Percentiles rank a stretch among this genome's conserved stretches.
Evolutionary conservation across 1,284 basidiomycete species (phyloP).

Genomic region (Amylostereum chailletii): DNA sequence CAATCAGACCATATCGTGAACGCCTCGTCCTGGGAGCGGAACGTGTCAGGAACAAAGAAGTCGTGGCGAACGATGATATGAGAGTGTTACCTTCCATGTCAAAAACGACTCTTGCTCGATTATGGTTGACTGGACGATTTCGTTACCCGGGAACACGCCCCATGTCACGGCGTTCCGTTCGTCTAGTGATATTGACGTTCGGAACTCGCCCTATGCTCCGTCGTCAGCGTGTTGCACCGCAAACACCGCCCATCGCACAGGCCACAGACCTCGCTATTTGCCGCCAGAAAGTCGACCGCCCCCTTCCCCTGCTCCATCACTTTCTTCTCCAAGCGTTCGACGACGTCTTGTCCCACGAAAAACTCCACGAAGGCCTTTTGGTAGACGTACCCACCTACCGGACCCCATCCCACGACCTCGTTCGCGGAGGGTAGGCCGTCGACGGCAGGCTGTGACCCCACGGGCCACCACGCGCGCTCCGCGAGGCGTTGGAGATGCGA

Average conservation of each 20-base stretch:
- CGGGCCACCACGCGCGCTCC: slow-evolving; percentile 82
- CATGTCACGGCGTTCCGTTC: slow-evolving; percentile 96
- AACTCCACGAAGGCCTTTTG: slow-evolving; percentile 99
- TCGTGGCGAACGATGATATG: too few relatives aligned
- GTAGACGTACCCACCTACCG: slow-evolving; percentile 86
- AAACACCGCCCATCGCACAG: background rate
- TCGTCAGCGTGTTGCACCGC: slow-evolving; percentile 1
- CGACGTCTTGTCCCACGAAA: slow-evolving; percentile 65
- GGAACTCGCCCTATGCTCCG: slow-evolving; percentile 63
- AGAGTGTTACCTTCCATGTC: slow-evolving; percentile 72
- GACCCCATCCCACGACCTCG: slow-evolving; percentile 87
- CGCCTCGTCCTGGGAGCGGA: slow-evolving; percentile 73
- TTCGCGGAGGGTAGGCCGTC: slow-evolving; percentile 74
- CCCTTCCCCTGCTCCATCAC: slow-evolving; percentile 49
- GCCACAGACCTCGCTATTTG: slow-evolving; percentile 58
- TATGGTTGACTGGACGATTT: slow-evolving; percentile 95
- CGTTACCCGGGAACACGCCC: slow-evolving; percentile 96
- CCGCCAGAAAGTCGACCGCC: slow-evolving; percentile 82
- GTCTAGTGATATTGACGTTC: slow-evolving; percentile 73
- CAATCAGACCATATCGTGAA: slow-evolving; percentile 96
- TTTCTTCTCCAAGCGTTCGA: slow-evolving; percentile 55
- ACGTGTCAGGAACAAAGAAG: background rate
- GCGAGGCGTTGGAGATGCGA: slow-evolving; percentile 75
- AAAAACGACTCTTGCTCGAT: slow-evolving; percentile 91
- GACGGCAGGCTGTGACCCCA: slow-evolving; percentile 93